Evolutionary conservation across 345 rosid genomes (phyloP), one percentile per base, ranked within the genome.

Genomic region (Populus euphratica): DNA sequence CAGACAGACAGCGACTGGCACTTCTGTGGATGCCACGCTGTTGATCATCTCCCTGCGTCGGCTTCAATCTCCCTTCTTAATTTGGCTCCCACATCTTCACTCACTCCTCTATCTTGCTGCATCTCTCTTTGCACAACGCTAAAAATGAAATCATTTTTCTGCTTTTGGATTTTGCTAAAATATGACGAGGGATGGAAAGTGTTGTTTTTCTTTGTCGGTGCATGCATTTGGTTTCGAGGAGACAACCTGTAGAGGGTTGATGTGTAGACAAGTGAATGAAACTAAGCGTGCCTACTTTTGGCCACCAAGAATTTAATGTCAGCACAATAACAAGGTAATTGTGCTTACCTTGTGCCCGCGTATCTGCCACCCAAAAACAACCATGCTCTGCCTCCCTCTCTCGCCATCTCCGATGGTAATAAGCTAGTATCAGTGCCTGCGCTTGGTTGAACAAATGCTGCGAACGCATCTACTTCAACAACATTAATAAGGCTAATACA

Each of bases 21-120:
- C 72, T 82, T 86, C 65, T 85, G 86, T 3, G 86, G 86, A 38
- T 65, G 82, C 31, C 56, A 88, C 14, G 81, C 10, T 77, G 75
- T 65, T 73, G 71, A 56, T 9, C 63, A 12, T 75, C 78, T 10
- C 70, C 81, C 39, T 54, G 73, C 69, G 69, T 68, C 71, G 77
- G 29, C 70, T 81, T 81, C 83, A 83, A 29, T 54, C 85, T 84
- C 77, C 80, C 82, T 68, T 79, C 83, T 69, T 63, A 72, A 39
- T 82, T 82, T 62, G 74, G 85, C 69, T 76, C 74, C 74, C 80
- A 69, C 80, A 68, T 74, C 79, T 36, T 76, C 78, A 36, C 74
- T 33, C 27, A 70, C 74, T 17, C 83, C 73, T 2, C 13, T 56
- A 20, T 56, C 27, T n/a, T 56, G 63, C 70, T 81, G 82, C 86